These are phyloP conservation scores for Jimgerdemannia flammicorona DNA, from an alignment of 192 early-diverging fungal genomes.

Conservation along the genomic window DNA sequence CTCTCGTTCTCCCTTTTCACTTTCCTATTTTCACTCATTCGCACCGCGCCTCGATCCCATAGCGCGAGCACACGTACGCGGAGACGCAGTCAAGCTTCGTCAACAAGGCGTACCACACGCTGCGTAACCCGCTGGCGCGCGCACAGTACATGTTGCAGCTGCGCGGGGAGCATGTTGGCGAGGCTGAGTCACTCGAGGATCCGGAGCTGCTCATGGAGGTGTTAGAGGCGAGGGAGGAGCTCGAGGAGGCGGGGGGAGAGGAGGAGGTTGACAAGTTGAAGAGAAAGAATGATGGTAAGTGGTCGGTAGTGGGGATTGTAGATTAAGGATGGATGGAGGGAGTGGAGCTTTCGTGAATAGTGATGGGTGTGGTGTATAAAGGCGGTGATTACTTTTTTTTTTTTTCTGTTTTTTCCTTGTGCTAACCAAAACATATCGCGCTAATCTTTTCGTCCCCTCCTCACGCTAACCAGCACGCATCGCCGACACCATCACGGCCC, in stretches of 20 bases:
- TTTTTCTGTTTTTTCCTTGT: too few species aligned
- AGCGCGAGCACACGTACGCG: conserved; percentile 62
- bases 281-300: conserved; percentile 58
- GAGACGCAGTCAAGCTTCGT: conserved; percentile 74
- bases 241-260: conserved; percentile 66
- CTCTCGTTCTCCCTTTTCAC: background rate
- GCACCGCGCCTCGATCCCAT: conserved; percentile 1
- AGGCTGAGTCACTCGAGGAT: conserved; percentile 60
- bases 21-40: background rate
- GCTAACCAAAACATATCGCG: too few species aligned
- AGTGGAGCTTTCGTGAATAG: background rate
- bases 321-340: background rate
- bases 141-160: conserved; percentile 79
- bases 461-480: conserved; percentile 53
- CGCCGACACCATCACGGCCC: conserved; percentile 25
- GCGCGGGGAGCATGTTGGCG: conserved; percentile 46
- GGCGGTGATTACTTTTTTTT: too few species aligned
- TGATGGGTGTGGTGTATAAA: background rate
- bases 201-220: conserved; percentile 79
- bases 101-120: conserved; percentile 83
- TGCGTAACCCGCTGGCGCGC: conserved; percentile 74
- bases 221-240: conserved; percentile 71
- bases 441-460: too few species aligned
- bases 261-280: conserved; percentile 58
- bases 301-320: too few species aligned